phyloP scores from a whole-genome alignment of 2,329 filamentous ascomycete species.

The Nemania serpens region DNA sequence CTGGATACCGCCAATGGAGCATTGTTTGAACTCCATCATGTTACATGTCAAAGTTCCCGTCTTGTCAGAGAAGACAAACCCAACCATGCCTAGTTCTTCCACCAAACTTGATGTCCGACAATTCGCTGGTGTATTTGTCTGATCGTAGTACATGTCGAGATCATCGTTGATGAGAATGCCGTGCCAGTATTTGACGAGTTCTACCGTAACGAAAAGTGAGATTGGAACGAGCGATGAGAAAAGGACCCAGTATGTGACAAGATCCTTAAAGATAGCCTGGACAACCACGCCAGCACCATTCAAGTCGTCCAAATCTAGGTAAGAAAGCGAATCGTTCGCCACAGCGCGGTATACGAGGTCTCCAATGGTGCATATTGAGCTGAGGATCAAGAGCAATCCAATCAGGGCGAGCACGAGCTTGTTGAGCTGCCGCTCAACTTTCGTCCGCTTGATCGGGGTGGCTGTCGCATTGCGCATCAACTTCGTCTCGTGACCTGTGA shows the following conservation, averaged over 20 bases:
- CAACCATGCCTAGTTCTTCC: constrained; percentile 96
- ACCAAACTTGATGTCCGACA: constrained; percentile 96
- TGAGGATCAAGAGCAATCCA: constrained; percentile 79
- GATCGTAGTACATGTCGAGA: constrained; percentile 96
- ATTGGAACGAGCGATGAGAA: constrained; percentile 97
- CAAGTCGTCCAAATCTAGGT: constrained; percentile 70
- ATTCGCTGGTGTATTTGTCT: constrained; percentile 91
- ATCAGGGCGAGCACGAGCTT: constrained; percentile 90
- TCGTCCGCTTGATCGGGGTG: constrained; percentile 95
- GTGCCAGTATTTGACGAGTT: constrained; percentile 97
- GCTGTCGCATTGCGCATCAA: constrained; percentile 98
- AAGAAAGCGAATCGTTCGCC: constrained; percentile 65
- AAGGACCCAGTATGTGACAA: constrained; percentile 97
- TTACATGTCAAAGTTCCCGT: constrained; percentile 98
- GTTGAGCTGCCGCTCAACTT: constrained; percentile 93
- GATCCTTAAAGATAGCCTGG: constrained; percentile 86
- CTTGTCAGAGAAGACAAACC: constrained; percentile 98
- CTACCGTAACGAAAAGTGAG: constrained; percentile 95
- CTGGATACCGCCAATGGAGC: constrained; percentile 88
- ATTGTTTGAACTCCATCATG: constrained; percentile 98
- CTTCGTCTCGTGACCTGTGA: constrained; percentile 97
- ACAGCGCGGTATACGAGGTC: constrained; percentile 80
- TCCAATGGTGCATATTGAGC: constrained; percentile 87
- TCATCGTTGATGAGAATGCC: constrained; percentile 98
- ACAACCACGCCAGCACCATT: constrained; percentile 61